A percentile compares a stretch with the other conserved stretches of the same genome.
phyloP scores from a whole-genome alignment of 106 monocot species.

The Dendrobium officinale region DNA sequence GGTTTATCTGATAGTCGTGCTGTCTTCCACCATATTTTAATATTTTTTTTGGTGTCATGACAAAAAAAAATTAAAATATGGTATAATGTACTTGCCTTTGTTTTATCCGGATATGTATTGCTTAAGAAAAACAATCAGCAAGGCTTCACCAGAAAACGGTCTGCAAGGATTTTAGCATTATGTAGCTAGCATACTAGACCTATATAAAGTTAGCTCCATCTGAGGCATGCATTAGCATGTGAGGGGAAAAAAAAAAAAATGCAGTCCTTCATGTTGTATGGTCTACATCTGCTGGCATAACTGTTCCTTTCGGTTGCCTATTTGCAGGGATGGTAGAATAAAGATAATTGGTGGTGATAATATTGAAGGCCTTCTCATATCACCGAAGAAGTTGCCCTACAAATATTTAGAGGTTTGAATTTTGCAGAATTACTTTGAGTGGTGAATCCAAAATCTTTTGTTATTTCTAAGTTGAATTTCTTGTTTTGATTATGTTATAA shows the following conservation, averaged over 20 bases:
- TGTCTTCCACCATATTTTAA: neutral
- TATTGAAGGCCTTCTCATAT: constrained; percentile 85
- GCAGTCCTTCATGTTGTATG: neutral
- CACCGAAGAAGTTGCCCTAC: constrained; percentile 77
- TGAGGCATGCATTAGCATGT: neutral
- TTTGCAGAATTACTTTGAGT: neutral
- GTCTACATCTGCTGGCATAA: constrained; percentile 5
- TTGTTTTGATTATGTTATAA: constrained; percentile 1
- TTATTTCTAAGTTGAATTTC: neutral
- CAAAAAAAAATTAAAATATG: neutral
- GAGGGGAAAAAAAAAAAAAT: neutral
- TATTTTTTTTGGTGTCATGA: neutral
- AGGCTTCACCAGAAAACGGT: neutral
- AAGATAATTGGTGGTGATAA: constrained; percentile 95
- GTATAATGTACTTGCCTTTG: neutral
- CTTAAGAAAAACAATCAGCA: neutral
- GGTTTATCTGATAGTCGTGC: neutral
- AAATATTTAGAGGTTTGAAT: constrained; percentile 74
- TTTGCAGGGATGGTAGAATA: constrained; percentile 94
- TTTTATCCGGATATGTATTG: neutral
- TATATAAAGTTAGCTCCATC: neutral
- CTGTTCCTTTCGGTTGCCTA: constrained; percentile 4
- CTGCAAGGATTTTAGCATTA: neutral
- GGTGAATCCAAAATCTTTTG: neutral
- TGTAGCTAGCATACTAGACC: neutral